Conservation (phyloP, 495 filamentous ascomycete species). For the Coniosporium apollinis region DNA sequence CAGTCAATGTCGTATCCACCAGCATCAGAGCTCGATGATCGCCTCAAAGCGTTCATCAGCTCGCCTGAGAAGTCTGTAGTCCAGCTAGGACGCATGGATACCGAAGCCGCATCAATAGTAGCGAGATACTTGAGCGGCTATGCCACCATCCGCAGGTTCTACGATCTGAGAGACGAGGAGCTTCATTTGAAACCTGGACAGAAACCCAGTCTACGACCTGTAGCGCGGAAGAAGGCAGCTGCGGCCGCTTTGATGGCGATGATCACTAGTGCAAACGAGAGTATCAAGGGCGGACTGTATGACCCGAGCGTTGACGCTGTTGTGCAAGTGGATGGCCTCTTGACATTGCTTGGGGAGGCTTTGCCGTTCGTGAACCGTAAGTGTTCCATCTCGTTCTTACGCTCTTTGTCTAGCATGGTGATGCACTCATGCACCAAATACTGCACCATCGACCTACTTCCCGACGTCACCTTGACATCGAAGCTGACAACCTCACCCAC, state of each 20-base stretch:
- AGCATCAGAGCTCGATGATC: constrained; percentile 44
- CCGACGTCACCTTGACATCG: background rate
- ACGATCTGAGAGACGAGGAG: constrained; percentile 62
- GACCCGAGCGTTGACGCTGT: constrained; percentile 62
- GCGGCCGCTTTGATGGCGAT: constrained; percentile 57
- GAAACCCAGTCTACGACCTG: constrained; percentile 27
- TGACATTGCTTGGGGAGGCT: constrained; percentile 72
- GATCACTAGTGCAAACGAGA: constrained; percentile 67
- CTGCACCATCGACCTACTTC: no score
- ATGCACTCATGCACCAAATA: no score
- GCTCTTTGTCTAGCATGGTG: no score
- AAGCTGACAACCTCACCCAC: background rate
- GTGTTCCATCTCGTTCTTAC: constrained; percentile 11
- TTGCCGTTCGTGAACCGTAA: constrained; percentile 53
- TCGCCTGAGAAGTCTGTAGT: constrained; percentile 50
- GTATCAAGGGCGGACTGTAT: constrained; percentile 74
- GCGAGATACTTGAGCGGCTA: constrained; percentile 79
- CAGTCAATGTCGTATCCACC: constrained; percentile 67
- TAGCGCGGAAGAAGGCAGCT: constrained; percentile 38
- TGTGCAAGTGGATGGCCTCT: constrained; percentile 66
- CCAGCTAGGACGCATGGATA: constrained; percentile 45
- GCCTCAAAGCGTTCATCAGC: constrained; percentile 45
- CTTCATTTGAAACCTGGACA: constrained; percentile 25
- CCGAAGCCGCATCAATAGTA: constrained; percentile 62
- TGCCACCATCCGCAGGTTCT: constrained; percentile 72